These are phyloP conservation scores for Warburgia ugandensis DNA, from an alignment of 164 flowering plant genomes.

Conservation along the genomic window DNA sequence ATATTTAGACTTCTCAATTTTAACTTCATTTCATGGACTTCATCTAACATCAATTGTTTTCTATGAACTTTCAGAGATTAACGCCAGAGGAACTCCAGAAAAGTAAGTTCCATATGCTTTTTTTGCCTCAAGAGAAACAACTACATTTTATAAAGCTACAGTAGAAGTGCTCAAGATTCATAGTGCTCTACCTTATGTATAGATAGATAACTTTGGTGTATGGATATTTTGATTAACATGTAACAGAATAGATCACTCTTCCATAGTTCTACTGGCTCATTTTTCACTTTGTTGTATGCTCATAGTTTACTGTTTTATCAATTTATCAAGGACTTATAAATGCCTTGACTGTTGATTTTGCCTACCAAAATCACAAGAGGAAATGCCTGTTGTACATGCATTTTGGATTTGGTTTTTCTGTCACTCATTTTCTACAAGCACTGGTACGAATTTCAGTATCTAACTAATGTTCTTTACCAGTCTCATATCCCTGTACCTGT, in stretches of 20 bases:
- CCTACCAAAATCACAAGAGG: no score
- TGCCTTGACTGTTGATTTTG: no score
- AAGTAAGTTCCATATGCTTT: conserved; percentile 35
- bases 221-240: not conserved
- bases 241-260: not conserved
- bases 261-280: no score
- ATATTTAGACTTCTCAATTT: conserved; percentile 2
- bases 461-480: no score
- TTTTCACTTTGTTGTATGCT: no score
- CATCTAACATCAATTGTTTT: conserved; percentile 13
- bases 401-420: no score
- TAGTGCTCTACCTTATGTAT: not conserved
- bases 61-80: conserved; percentile 47
- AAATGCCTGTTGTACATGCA: no score
- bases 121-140: not conserved
- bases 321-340: no score
- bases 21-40: not conserved
- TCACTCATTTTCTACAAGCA: no score
- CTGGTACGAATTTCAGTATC: no score
- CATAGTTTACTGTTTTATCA: no score
- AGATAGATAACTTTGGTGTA: not conserved
- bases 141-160: not conserved
- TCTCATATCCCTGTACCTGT: no score
- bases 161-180: not conserved
- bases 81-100: conserved; percentile 78